Base-by-base conservation (phyloP, 257 asterid species). In the Scutellaria barbata region DNA sequence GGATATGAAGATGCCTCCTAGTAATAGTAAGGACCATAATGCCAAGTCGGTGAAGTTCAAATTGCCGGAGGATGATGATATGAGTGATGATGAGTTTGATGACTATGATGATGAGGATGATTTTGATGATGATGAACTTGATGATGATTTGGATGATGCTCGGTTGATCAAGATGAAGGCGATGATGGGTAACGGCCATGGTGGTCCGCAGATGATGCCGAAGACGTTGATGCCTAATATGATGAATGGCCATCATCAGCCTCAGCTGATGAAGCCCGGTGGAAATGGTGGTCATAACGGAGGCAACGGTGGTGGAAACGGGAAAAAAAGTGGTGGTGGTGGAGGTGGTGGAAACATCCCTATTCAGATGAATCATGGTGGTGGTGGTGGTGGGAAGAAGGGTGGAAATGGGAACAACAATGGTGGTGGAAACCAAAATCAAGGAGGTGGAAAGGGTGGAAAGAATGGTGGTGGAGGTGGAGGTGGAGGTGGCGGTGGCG, bases 1-100 rank as follows among this genome's bases (percentile, higher is more conserved):
- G 81, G 87, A 79, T 16, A 63, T 79, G 77, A 87, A 88, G 43
- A 78, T 87, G 86, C 81, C 88, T 0, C 14, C 66, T 0, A 65
- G 63, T 13, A 57, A 58, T 18, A 53, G 56, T 9, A 80, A 81
- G 86, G 73, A 74, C 35, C 35, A 30, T 30, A 80, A 86, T 35
- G 79, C 72, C 45, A 89, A 89, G 73, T 74, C 91, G 14, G 97
- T 81, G 11, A 91, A 89, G 79, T 87, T 79, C 33, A 68, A 53
- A 35, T 5, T 83, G 79, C 90, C 92, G 1, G 91, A 84, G 66
- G 89, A 86, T 22, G 96, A 88, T 0, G 89, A 77, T n/a, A 18
- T 85, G 57, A 83, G 76, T 58, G 97, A 87, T 39, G 85, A 80
- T 39, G 86, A 81, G 10, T 69, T 66, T 22, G 80, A 79, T 1